Conservation (phyloP, 805 yeast genomes). For the Saturnispora besseyi region DNA sequence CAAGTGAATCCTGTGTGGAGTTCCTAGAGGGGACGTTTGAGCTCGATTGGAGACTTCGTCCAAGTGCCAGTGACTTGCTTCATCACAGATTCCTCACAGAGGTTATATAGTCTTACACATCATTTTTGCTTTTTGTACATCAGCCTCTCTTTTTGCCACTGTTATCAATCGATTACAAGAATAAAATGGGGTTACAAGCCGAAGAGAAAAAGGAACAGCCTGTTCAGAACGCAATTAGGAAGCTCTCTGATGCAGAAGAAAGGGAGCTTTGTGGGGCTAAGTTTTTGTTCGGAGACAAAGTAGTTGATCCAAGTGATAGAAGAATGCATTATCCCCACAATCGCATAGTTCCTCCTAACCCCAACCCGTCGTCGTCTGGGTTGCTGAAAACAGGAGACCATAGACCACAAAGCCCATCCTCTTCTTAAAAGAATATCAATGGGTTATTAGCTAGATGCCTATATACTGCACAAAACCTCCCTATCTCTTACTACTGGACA, state of each 20-base stretch:
- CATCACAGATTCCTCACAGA: constrained; percentile 4
- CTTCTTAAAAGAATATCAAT: neutral
- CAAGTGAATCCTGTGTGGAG: constrained; percentile 56
- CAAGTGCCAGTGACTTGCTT: constrained; percentile 29
- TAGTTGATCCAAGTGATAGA: constrained; percentile 13
- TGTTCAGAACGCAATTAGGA: neutral
- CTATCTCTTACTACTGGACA: neutral
- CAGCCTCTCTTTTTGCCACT: neutral
- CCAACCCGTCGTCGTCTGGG: neutral
- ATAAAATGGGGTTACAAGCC: neutral
- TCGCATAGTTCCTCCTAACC: neutral
- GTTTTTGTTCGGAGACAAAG: constrained; percentile 12
- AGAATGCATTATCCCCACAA: constrained; percentile 10
- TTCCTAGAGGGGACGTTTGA: constrained; percentile 65
- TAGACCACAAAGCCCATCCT: neutral
- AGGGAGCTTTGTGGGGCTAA: constrained; percentile 8
- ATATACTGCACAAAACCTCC: neutral
- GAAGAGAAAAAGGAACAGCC: neutral
- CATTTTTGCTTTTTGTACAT: neutral
- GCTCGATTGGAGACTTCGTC: constrained; percentile 63
- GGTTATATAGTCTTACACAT: neutral
- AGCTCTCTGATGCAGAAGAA: neutral
- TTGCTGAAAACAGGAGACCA: constrained; percentile 7
- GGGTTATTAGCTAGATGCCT: neutral
- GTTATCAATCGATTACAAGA: neutral